Base-by-base conservation (phyloP, 257 asterid genomes). In the Ajuga chamaepitys region DNA sequence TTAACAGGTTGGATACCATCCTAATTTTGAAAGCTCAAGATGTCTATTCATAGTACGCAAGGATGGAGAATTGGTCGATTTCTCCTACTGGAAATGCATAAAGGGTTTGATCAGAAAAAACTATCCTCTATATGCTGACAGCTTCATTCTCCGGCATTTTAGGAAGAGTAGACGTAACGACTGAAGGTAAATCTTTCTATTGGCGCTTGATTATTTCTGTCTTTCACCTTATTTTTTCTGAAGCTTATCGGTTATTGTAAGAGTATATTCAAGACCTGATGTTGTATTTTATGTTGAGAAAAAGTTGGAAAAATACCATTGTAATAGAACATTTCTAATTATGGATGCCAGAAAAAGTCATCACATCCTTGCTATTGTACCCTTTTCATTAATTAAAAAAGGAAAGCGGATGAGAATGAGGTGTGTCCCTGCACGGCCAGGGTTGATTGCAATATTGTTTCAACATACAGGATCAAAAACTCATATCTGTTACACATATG, bases 81-180 rank as follows among this genome's bases (percentile, higher is more conserved):
- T 94, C 62, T 94, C 99, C 1, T 94, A 83, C 77, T 90, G 99
- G 99, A 94, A 94, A 85, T 90, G 99, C 84, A 82, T 94, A 66
- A 90, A 86, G 81, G 98, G 96, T 32, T 74, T 90, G 81, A 86
- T 94, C 81, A 83, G 86, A 65, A 88, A 81, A 67, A 90, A 88
- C 25, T 94, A 88, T 79, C 99, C 98, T 58, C 86, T 90, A 16
- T 85, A 90, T 51, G 98, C 99, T 0, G 96, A 90, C 69, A 88
- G 84, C 81, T 94, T 94, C 59, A 90, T 94, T 68, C 82, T 94
- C 72, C 77, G 85, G 75, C 97, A 94, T 79, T 88, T 94, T 77
- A 77, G 88, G 75, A 80, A 51, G 82, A 81, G 86, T 30, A 79
- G 85, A 64, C 84, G 79, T 47, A 66, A 24, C n/a, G 78, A 81